Evolutionary conservation across 805 yeast genomes (phyloP).

Genomic region (Vanderwaltozyma polyspora): DNA sequence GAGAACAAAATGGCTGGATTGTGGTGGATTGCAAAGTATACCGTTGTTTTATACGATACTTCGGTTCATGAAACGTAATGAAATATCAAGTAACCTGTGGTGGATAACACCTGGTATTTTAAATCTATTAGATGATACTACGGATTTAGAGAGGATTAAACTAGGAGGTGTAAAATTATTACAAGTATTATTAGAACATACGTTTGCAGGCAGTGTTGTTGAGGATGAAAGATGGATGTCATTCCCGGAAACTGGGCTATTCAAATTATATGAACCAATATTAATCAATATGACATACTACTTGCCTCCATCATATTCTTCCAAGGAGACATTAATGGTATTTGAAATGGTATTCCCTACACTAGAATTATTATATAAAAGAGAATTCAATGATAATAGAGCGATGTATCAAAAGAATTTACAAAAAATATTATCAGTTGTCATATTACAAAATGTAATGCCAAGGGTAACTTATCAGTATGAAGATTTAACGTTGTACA

Average conservation of each 20-base stretch:
- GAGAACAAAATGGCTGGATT: conserved; percentile 12
- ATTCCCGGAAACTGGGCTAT: conserved; percentile 19
- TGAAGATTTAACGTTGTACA: conserved; percentile 11
- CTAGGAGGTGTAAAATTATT: conserved; percentile 18
- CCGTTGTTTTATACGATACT: conserved; percentile 18
- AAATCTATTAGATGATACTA: conserved; percentile 23
- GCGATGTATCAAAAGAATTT: conserved; percentile 4
- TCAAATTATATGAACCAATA: conserved; percentile 17
- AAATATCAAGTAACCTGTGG: conserved; percentile 21
- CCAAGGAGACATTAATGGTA: conserved; percentile 9
- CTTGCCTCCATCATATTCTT: conserved; percentile 19
- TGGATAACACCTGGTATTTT: conserved; percentile 28
- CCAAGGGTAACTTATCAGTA: conserved; percentile 18
- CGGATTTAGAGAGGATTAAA: conserved; percentile 16
- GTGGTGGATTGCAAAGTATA: conserved; percentile 18
- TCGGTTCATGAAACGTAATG: conserved; percentile 7
- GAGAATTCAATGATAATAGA: conserved; percentile 6
- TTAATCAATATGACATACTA: conserved; percentile 18
- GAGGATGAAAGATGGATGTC: conserved; percentile 12
- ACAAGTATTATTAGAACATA: conserved; percentile 9
- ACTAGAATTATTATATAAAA: conserved; percentile 10
- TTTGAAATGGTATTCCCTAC: conserved; percentile 16
- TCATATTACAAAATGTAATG: conserved; percentile 17
- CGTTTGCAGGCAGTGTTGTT: conserved; percentile 6
- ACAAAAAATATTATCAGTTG: conserved; percentile 15